Evolutionary conservation across 257 asterid genomes (phyloP), one percentile per base, ranked within the genome.

Genomic region (Anisodus tanguticus): DNA sequence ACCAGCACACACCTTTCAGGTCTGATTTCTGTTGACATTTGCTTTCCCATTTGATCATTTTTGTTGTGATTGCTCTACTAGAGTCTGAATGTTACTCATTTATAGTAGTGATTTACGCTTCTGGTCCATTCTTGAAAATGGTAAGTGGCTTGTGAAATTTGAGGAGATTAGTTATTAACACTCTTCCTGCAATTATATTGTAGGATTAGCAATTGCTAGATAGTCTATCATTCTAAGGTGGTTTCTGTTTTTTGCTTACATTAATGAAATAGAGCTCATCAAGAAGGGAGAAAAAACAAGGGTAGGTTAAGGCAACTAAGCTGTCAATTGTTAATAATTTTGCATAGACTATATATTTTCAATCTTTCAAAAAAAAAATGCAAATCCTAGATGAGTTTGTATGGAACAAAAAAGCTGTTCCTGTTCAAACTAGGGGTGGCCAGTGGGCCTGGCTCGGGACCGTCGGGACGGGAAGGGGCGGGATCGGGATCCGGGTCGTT

Each of bases 1-100:
- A 78, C 98, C 99, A 8, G 98, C 99, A 10, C 98, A 96, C 87
- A 92, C 98, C 87, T 92, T 96, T 88, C 99, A 96, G 99, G 99
- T 96, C 37, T 72, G 81, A 76, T 26, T 74, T 86, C 51, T 82
- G 43, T 51, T 88, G 13, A 77, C 84, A 53, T 15, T 64, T 77
- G 64, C 80, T 74, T 66, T 60, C 16, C 57, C 26, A 3, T 70
- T 37, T 77, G 45, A 53, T 53, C 7, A 77, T 53, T 53, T 2
- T 53, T 77, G 47, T 15, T 77, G 63, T 77, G 26, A 77, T 53
- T 26, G 49, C 49, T 77, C 31, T 53, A 51, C 43, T 49, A 51
- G 63, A 54, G 13, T 72, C n/a, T 68, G 49, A 41, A 68, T 11
- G n/a, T 74, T 74, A 74, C 81, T 76, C 37, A 45, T 72, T 45